These are phyloP conservation scores for Vigna reflexopilosa DNA, from an alignment of 306 rosid species.

Conservation along the genomic window DNA sequence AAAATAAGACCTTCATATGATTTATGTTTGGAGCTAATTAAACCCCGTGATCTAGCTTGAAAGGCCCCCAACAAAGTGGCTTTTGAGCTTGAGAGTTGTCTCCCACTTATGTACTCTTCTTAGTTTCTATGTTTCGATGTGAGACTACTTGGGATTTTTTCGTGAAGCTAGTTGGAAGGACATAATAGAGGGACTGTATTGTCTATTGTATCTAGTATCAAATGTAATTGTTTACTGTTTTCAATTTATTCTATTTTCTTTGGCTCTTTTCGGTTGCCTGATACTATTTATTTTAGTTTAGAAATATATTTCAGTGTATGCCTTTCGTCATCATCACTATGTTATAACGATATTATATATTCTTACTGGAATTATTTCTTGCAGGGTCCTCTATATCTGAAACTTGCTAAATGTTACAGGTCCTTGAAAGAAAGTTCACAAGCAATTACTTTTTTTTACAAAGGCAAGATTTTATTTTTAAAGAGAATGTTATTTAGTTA, in stretches of 20 bases:
- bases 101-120: too few relatives aligned
- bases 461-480: constrained; percentile 59
- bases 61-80: too few relatives aligned
- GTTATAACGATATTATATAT: constrained; percentile 20
- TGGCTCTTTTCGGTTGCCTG: constrained; percentile 2
- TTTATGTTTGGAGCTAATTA: too few relatives aligned
- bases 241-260: constrained; percentile 8
- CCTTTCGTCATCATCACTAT: constrained; percentile 1
- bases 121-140: too few relatives aligned
- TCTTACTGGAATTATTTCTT: constrained; percentile 40
- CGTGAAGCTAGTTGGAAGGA: background rate
- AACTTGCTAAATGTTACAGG: constrained; percentile 74
- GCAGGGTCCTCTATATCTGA: constrained; percentile 69
- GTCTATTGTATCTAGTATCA: constrained; percentile 19
- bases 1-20: too few relatives aligned
- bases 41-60: too few relatives aligned
- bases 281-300: constrained; percentile 10
- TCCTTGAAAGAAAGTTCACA: constrained; percentile 63
- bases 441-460: constrained; percentile 68
- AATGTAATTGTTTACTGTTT: background rate
- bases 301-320: background rate
- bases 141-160: too few relatives aligned
- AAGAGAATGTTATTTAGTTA: background rate
- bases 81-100: too few relatives aligned
- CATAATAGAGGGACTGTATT: background rate